These are phyloP conservation scores for Yamadazyma triangularis DNA, from an alignment of 1,139 yeast species.

Conservation along the genomic window DNA sequence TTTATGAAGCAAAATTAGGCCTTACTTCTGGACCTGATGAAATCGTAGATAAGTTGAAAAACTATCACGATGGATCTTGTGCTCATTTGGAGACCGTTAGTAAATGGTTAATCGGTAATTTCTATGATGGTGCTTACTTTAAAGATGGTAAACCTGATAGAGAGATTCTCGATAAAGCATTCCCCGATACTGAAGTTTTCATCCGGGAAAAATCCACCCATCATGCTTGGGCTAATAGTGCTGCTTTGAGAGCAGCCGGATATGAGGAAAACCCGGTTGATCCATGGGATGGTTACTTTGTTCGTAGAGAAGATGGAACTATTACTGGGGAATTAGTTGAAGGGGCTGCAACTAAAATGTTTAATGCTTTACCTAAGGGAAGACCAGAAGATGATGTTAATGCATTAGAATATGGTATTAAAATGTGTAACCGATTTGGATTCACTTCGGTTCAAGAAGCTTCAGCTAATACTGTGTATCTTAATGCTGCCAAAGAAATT, in stretches of 20 bases:
- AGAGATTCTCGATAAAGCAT: conserved; percentile 18
- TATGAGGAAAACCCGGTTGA: conserved; percentile 18
- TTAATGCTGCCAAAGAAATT: conserved; percentile 15
- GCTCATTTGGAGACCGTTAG: conserved; percentile 10
- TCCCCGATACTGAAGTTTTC: conserved; percentile 20
- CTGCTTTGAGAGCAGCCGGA: conserved; percentile 20
- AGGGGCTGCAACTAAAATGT: conserved; percentile 18
- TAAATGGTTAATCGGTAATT: conserved; percentile 19
- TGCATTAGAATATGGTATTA: conserved; percentile 17
- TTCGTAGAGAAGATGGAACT: conserved; percentile 18
- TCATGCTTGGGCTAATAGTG: conserved; percentile 18
- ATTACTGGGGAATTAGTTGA: conserved; percentile 19
- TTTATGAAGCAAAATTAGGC: conserved; percentile 13
- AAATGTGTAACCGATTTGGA: conserved; percentile 18
- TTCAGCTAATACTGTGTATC: conserved; percentile 16
- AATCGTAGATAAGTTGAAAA: conserved; percentile 10
- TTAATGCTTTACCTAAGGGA: conserved; percentile 15
- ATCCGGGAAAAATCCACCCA: conserved; percentile 18
- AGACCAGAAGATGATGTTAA: conserved; percentile 14
- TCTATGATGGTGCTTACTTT: conserved; percentile 17
- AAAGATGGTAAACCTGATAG: conserved; percentile 18
- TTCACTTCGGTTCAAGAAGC: conserved; percentile 21
- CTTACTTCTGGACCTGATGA: conserved; percentile 8
- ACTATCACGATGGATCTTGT: conserved; percentile 7
- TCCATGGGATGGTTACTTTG: conserved; percentile 20